A percentile compares a stretch with the other conserved stretches of the same genome.
phyloP scores from a whole-genome alignment of 2,329 filamentous ascomycete species.

The Tolypocladium inflatum region DNA sequence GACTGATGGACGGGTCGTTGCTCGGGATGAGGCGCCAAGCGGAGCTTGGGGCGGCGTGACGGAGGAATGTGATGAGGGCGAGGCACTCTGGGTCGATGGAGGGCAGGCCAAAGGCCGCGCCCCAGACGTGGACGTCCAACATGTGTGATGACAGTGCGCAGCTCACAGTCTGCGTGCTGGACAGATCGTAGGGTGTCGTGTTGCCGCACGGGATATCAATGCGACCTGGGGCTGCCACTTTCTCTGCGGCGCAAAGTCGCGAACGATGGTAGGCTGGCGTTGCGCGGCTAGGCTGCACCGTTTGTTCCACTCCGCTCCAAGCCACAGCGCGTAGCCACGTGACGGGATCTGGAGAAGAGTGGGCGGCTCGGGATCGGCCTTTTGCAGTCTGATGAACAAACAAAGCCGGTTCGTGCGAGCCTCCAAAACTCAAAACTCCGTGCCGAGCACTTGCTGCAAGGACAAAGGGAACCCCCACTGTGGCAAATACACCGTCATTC shows the following conservation, averaged over 20 bases:
- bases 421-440: too few relatives aligned
- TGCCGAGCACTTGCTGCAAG: neutral
- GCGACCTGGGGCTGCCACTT: neutral
- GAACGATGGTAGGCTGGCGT: neutral
- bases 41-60: conserved; percentile 45
- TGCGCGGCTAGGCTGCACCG: neutral
- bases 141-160: conserved; percentile 9
- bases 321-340: conserved; percentile 15
- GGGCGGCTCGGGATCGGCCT: neutral
- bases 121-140: conserved; percentile 77
- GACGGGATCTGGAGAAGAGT: conserved; percentile 3
- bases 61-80: conserved; percentile 70
- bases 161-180: neutral
- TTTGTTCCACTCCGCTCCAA: conserved; percentile 2
- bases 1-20: conserved; percentile 62
- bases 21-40: conserved; percentile 63
- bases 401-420: neutral
- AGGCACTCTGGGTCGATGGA: conserved; percentile 90
- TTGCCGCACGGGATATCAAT: neutral
- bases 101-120: conserved; percentile 76
- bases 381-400: neutral
- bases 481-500: neutral
- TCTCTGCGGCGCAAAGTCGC: neutral
- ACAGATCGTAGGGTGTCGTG: neutral
- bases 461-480: neutral